Evolutionary conservation across 1,284 basidiomycete species (phyloP), one percentile per base, ranked within the genome.

Genomic region (Mycosarcoma mackinlayi): DNA sequence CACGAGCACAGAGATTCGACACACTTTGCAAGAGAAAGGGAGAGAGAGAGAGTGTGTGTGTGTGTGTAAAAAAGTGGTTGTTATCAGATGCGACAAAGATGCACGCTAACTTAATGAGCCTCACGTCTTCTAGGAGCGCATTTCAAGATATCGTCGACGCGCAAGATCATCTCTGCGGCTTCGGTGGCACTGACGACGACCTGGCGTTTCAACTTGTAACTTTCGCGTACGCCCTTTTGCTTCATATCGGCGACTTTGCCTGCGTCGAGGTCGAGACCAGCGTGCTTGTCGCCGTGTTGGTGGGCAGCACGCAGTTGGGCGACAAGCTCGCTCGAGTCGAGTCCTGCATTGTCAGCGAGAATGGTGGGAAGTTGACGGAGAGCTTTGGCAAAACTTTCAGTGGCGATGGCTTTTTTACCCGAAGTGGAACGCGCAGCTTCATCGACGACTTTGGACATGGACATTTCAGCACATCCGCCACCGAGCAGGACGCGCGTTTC

Each of bases 141-240:
- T 41, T 87, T 83, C 63, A 89, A 77, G 64, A 89, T 88, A 69
- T 87, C 70, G 39, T 87, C 92, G 33, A 84, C 93, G 89, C 95
- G 88, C 74, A 98, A 87, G 73, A 98, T 97, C 94, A 98, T 98
- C 86, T 99, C 96, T 2, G 93, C 91, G 9, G 95, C 96, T 84
- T 99, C 96, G 66, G 90, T 94, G 1, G 96, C 94, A 76, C 92
- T 94, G 50, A 92, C 85, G 4, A 99, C 90, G 0, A 98, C 94
- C 84, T 97, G 94, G 40, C 90, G 86, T 86, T 98, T 99, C 69
- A 99, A 86, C 86, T 98, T 98, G 86, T 93, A 98, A 77, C 91
- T 93, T 85, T 99, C 95, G 0, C 94, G 96, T 37, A 98, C 85
- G 35, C 95, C 96, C 6, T 94, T 86, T 50, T 89, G 85, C 75